A percentile compares a stretch with the other conserved stretches of the same genome.
Conservation (phyloP, 2,329 filamentous ascomycete genomes). For the Aspergillus pseudoviridinutans region DNA sequence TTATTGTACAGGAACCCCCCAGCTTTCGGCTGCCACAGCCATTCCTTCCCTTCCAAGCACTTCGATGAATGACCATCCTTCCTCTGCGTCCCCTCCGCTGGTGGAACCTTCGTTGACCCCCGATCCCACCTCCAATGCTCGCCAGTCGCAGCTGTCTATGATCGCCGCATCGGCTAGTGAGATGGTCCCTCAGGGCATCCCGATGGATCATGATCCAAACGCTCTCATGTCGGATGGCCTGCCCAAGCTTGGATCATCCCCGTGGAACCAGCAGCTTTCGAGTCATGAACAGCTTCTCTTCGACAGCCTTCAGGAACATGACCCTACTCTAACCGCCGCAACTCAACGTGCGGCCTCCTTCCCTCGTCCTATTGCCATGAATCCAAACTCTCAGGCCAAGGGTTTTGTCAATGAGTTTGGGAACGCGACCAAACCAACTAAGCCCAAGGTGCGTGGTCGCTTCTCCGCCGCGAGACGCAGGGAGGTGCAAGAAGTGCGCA, state of each 20-base stretch:
- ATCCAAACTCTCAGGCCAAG: constrained; percentile 36
- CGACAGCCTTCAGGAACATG: constrained; percentile 38
- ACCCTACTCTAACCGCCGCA: constrained; percentile 35
- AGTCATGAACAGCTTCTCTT: constrained; percentile 38
- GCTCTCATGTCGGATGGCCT: constrained; percentile 25
- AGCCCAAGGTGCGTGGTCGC: constrained; percentile 50
- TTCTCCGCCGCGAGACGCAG: constrained; percentile 55
- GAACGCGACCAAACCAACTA: constrained; percentile 38
- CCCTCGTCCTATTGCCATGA: constrained; percentile 42
- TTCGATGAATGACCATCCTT: constrained; percentile 26
- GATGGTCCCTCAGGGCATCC: constrained; percentile 39
- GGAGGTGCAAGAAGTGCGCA: constrained; percentile 57
- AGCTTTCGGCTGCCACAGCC: constrained; percentile 25
- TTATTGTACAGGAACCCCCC: constrained; percentile 23
- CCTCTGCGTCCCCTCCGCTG: constrained; percentile 34
- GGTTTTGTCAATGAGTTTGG: constrained; percentile 41
- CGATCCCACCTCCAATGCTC: constrained; percentile 34
- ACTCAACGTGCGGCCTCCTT: constrained; percentile 38
- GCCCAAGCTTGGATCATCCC: constrained; percentile 20
- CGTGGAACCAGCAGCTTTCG: constrained; percentile 35
- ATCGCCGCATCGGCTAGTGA: constrained; percentile 46
- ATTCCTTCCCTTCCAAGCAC: constrained; percentile 31
- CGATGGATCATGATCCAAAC: constrained; percentile 31
- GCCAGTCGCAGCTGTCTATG: constrained; percentile 42
- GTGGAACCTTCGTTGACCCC: constrained; percentile 31